A percentile compares a stretch with the other conserved stretches of the same genome.
phyloP scores from a whole-genome alignment of 139 green algal species.

The Chlorella ohadii region DNA sequence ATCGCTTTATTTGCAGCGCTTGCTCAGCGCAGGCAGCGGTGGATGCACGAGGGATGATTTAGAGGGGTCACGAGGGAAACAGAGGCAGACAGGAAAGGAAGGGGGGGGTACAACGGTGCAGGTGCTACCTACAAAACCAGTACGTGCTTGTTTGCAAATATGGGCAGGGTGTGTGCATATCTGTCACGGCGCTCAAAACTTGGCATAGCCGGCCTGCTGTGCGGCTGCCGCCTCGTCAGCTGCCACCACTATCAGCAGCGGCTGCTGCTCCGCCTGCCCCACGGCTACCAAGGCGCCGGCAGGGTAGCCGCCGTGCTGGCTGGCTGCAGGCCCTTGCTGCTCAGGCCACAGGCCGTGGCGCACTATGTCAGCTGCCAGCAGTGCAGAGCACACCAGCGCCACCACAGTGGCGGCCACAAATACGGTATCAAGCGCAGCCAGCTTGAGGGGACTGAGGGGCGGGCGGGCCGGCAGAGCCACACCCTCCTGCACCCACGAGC shows the following conservation, averaged over 20 bases:
- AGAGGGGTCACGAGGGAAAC: too few relatives aligned
- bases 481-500: neutral
- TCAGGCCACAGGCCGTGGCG: neutral
- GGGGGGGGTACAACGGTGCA: neutral
- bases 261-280: neutral
- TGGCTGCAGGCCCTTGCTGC: neutral
- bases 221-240: slow-evolving; percentile 3
- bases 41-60: too few relatives aligned
- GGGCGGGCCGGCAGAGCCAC: neutral
- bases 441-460: neutral
- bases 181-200: neutral
- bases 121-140: too few relatives aligned
- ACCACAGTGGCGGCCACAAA: neutral
- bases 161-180: too few relatives aligned
- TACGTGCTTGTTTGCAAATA: too few relatives aligned
- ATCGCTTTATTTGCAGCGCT: too few relatives aligned
- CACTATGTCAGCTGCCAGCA: neutral
- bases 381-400: neutral
- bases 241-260: neutral
- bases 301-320: too few relatives aligned
- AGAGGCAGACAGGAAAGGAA: neutral
- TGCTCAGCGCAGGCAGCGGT: too few relatives aligned
- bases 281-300: too few relatives aligned
- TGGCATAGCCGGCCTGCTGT: neutral
- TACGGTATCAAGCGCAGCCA: neutral